Conservation (phyloP, 352 stramenopile genomes). For the Globisporangium iwayamae region DNA sequence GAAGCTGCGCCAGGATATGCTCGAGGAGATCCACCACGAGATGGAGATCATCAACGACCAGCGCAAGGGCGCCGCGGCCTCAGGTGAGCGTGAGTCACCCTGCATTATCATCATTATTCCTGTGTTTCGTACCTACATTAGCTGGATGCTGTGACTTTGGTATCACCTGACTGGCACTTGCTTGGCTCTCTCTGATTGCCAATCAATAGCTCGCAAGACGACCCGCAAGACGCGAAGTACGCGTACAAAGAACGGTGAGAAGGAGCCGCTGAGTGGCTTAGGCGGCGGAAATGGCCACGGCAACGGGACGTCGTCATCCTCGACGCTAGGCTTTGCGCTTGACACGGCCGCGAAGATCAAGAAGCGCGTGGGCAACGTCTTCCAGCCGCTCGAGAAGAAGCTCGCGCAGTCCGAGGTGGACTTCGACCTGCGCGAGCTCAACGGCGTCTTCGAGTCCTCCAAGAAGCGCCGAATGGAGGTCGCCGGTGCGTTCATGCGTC, state of each 20-base stretch:
- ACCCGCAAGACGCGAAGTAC: slow-evolving; percentile 76
- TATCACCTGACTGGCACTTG: neutral
- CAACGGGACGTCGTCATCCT: neutral
- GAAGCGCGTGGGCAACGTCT: slow-evolving; percentile 61
- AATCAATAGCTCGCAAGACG: slow-evolving; percentile 45
- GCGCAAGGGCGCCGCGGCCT: slow-evolving; percentile 49
- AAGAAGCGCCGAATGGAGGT: slow-evolving; percentile 72
- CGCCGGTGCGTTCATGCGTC: slow-evolving; percentile 13
- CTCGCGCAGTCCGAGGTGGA: slow-evolving; percentile 71
- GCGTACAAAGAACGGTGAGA: slow-evolving; percentile 44
- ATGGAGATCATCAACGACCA: slow-evolving; percentile 82
- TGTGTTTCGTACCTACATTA: neutral
- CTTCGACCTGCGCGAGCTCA: slow-evolving; percentile 63
- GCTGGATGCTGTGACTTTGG: neutral
- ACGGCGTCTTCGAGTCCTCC: slow-evolving; percentile 36
- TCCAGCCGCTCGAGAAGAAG: slow-evolving; percentile 67
- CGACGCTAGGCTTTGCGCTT: slow-evolving; percentile 21
- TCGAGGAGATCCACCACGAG: slow-evolving; percentile 83
- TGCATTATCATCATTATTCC: neutral
- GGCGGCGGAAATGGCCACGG: neutral
- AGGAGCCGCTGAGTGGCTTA: slow-evolving; percentile 13
- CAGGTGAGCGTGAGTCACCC: slow-evolving; percentile 12
- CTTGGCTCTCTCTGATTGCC: neutral
- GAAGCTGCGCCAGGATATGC: slow-evolving; percentile 79
- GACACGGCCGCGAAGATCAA: slow-evolving; percentile 70